Conservation (phyloP, 352 stramenopile species). For the Globisporangium emineosum region DNA sequence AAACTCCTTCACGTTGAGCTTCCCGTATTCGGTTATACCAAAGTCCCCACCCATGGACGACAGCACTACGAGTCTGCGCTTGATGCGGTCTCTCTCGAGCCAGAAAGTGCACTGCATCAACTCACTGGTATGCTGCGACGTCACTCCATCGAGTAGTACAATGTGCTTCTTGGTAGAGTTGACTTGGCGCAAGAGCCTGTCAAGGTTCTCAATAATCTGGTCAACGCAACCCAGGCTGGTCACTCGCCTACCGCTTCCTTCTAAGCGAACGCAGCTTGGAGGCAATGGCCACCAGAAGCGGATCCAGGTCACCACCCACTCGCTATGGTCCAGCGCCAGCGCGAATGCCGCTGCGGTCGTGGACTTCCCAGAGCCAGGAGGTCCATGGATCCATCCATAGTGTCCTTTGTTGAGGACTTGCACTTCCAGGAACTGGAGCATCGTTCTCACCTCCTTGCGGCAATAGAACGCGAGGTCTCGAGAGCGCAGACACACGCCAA, state of each 20-base stretch:
- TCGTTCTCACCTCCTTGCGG: neutral
- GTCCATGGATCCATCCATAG: neutral
- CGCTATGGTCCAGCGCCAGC: neutral
- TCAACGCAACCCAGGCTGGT: neutral
- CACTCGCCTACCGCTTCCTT: neutral
- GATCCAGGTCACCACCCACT: neutral
- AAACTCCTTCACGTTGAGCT: neutral
- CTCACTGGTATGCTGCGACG: neutral
- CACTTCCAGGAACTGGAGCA: neutral
- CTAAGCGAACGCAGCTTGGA: neutral
- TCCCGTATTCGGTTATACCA: neutral
- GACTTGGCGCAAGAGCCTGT: neutral
- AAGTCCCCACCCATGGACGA: neutral
- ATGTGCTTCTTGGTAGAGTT: neutral
- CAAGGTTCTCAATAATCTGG: neutral
- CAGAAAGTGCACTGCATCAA: neutral
- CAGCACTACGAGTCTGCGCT: neutral
- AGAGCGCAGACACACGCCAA: neutral
- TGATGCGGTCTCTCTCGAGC: neutral
- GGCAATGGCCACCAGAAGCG: neutral
- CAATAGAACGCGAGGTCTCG: neutral
- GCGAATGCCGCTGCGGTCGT: neutral
- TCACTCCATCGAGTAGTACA: neutral
- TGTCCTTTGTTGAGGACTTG: neutral
- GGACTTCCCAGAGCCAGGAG: slow-evolving; percentile 1